Evolutionary conservation across 257 asterid genomes (phyloP), one percentile per base, ranked within the genome.

Genomic region (Solanum phureja): DNA sequence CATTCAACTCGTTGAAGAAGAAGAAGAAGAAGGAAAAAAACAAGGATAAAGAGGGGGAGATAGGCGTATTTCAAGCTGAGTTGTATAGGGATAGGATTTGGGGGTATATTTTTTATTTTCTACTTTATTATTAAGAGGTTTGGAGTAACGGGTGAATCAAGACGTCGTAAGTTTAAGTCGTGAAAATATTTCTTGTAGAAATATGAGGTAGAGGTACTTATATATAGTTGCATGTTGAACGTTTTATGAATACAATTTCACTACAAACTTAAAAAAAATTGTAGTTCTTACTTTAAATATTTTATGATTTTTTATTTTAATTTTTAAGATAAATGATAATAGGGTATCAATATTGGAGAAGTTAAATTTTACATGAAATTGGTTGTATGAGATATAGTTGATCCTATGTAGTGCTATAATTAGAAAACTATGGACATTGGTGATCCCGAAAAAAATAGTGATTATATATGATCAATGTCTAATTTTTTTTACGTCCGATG

Each of bases 331-430:
- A 0, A 21, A 60, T 60, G 2, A 58, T 21, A 60, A 60, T 21
- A 21, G 8, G 11, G 27, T 21, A 16, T 37, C 0, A 2, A 19
- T 58, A 58, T 58, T 2, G 1, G 27, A 12, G 2, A 19, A 19
- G 27, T 3, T 8, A 60, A 58, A 21, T 21, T 60, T 60, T 60
- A 21, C 12, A 21, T 3, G 68, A 60, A 21, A 8, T 7, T 0
- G 12, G 1, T 23, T 60, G 11, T 60, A 9, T 60, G 69, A 60
- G 29, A 60, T 60, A 60, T 23, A 23, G 13, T 3, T 1, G 13
- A 21, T 21, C 13, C 0, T 8, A 3, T 23, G 24, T 0, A 23
- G 13, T 23, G 29, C 14, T 23, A n/a, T 23, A 6, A 7, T 0
- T 60, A 4, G 1, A 60, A 60, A 60, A 8, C 12, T 0, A 23